These are phyloP conservation scores for Cocos nucifera DNA, from an alignment of 176 grass and related monocot species.

Conservation along the genomic window DNA sequence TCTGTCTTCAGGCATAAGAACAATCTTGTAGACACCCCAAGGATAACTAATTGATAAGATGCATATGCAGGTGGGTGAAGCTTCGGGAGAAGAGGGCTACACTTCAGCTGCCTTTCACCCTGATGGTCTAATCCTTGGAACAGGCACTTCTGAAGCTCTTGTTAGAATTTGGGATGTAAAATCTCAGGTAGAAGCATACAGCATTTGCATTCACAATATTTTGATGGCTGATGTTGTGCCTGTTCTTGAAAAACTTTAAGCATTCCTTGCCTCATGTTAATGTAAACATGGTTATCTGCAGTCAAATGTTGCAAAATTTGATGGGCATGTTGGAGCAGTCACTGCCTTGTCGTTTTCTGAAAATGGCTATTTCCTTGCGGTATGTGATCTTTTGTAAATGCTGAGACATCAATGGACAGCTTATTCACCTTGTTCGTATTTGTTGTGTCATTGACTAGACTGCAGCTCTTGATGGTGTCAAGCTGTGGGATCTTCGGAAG, in stretches of 20 bases:
- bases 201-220: neutral
- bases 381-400: conserved; percentile 27
- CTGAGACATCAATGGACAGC: conserved; percentile 1
- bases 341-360: conserved; percentile 98
- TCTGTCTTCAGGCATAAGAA: neutral
- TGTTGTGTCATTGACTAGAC: conserved; percentile 37
- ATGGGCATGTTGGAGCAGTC: conserved; percentile 80
- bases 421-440: conserved; percentile 8
- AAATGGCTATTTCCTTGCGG: conserved; percentile 99
- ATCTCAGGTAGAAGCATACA: conserved; percentile 55
- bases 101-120: conserved; percentile 88
- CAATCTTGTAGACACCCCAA: neutral
- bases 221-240: too few relatives aligned
- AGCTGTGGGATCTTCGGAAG: conserved; percentile 99
- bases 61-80: conserved; percentile 55
- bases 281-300: conserved; percentile 26
- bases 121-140: conserved; percentile 98
- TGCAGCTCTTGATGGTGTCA: conserved; percentile 92
- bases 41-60: neutral
- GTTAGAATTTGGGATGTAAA: conserved; percentile 99
- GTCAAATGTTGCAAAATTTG: conserved; percentile 84
- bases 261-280: conserved; percentile 26
- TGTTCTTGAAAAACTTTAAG: neutral
- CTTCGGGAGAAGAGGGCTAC: conserved; percentile 71
- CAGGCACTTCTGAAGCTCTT: conserved; percentile 68